phyloP scores from a whole-genome alignment of 306 rosid genomes.

The Trifolium fragiferum region DNA sequence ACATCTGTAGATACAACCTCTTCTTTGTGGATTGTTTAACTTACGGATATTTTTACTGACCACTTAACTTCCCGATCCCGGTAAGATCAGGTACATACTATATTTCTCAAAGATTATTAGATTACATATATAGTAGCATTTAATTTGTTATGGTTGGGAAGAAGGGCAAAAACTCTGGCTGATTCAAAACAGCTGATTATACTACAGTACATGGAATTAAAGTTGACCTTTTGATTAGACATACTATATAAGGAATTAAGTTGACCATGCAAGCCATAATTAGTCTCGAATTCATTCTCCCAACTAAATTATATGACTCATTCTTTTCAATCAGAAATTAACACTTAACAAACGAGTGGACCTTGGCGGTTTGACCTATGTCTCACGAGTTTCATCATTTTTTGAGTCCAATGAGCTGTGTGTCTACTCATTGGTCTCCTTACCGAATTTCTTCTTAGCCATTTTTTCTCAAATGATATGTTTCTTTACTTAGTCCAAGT shows the following conservation, averaged over 20 bases:
- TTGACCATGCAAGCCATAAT: background rate
- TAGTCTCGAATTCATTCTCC: conserved; percentile 17
- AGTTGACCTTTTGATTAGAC: conserved; percentile 16
- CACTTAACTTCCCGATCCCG: too few relatives aligned
- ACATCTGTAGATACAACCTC: too few relatives aligned
- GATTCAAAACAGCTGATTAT: background rate
- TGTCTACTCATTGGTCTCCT: conserved; percentile 23
- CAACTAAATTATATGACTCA: conserved; percentile 36
- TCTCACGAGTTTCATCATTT: conserved; percentile 38
- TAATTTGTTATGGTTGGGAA: background rate
- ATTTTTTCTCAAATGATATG: conserved; percentile 24
- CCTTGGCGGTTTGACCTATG: conserved; percentile 56
- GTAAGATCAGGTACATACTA: too few relatives aligned
- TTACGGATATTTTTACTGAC: too few relatives aligned
- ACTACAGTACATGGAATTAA: conserved; percentile 26
- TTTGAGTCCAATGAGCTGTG: conserved; percentile 45
- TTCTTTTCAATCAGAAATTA: conserved; percentile 27
- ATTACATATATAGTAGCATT: too few relatives aligned
- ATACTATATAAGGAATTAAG: background rate
- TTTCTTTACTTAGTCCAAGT: conserved; percentile 44
- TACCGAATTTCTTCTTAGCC: conserved; percentile 4
- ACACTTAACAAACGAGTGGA: conserved; percentile 33
- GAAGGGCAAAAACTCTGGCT: background rate
- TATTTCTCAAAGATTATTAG: too few relatives aligned
- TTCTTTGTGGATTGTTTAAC: too few relatives aligned